Evolutionary conservation across 805 yeast species (phyloP).

Genomic region (Myxozyma monticola): DNA sequence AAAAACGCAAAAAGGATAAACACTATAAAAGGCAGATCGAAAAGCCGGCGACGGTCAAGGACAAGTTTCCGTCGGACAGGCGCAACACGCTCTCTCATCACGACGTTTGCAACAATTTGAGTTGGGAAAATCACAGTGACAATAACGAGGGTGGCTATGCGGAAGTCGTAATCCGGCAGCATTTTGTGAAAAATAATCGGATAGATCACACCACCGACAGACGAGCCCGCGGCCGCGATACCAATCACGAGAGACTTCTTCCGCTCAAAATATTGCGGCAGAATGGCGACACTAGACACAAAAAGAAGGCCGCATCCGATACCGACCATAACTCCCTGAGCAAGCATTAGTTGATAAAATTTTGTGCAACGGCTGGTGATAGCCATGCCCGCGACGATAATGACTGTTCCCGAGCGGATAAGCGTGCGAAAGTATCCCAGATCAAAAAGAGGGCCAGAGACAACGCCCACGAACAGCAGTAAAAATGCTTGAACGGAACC

Average conservation of each 20-base stretch:
- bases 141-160: conserved; percentile 53
- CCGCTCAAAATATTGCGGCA: conserved; percentile 48
- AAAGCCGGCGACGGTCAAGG: conserved; percentile 31
- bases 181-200: conserved; percentile 49
- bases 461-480: conserved; percentile 29
- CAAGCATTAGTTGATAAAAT: conserved; percentile 53
- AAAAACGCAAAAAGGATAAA: conserved; percentile 32
- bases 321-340: conserved; percentile 53
- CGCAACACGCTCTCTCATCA: conserved; percentile 34
- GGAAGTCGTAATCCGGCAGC: conserved; percentile 48
- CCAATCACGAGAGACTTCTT: conserved; percentile 49
- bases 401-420: conserved; percentile 28
- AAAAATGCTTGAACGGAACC: conserved; percentile 37
- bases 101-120: conserved; percentile 27
- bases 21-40: conserved; percentile 34
- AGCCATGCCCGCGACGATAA: conserved; percentile 36
- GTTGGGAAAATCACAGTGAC: conserved; percentile 46
- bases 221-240: conserved; percentile 51
- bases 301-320: conserved; percentile 47
- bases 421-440: conserved; percentile 33
- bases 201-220: conserved; percentile 52
- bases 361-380: conserved; percentile 41
- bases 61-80: conserved; percentile 24
- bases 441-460: conserved; percentile 37
- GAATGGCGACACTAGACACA: conserved; percentile 46